Percentiles rank a stretch among this genome's conserved stretches.
phyloP scores from a whole-genome alignment of 2,329 filamentous ascomycete genomes.

The Colletotrichum orbiculare region DNA sequence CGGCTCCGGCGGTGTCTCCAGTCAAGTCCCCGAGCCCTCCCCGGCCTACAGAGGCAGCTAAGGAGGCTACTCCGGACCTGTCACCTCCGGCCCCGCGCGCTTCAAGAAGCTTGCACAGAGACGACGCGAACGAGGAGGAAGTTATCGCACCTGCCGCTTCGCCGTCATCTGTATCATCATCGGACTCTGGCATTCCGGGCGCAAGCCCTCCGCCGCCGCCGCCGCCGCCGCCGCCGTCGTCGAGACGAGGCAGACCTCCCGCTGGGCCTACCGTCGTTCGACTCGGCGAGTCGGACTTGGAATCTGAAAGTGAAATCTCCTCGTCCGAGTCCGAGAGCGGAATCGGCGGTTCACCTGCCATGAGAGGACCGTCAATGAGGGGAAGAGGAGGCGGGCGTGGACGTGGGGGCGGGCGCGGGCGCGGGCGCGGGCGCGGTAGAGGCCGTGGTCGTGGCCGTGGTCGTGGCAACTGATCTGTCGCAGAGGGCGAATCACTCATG shows the following conservation, averaged over 20 bases:
- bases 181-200: constrained; percentile 29
- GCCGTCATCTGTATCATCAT: constrained; percentile 18
- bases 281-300: constrained; percentile 31
- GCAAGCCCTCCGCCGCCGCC: constrained; percentile 20
- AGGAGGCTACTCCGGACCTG: constrained; percentile 18
- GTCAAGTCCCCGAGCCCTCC: neutral
- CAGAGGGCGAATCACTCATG: too few relatives aligned
- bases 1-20: neutral
- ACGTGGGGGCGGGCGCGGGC: constrained; percentile 15
- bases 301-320: constrained; percentile 30
- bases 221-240: neutral
- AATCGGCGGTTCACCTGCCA: constrained; percentile 10
- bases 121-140: constrained; percentile 16
- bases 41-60: neutral
- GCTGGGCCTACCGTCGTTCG: constrained; percentile 30
- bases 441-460: constrained; percentile 22
- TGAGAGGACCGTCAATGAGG: constrained; percentile 1
- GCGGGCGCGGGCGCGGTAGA: constrained; percentile 13
- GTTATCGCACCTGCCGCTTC: constrained; percentile 7
- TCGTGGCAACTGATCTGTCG: too few relatives aligned
- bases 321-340: constrained; percentile 30
- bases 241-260: constrained; percentile 17
- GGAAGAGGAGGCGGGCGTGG: constrained; percentile 10
- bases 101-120: constrained; percentile 3
- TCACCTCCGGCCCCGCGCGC: constrained; percentile 13